A percentile compares a stretch with the other conserved stretches of the same genome.
phyloP scores from a whole-genome alignment of 139 green algal genomes.

The Raphidocelis subcapitata region DNA sequence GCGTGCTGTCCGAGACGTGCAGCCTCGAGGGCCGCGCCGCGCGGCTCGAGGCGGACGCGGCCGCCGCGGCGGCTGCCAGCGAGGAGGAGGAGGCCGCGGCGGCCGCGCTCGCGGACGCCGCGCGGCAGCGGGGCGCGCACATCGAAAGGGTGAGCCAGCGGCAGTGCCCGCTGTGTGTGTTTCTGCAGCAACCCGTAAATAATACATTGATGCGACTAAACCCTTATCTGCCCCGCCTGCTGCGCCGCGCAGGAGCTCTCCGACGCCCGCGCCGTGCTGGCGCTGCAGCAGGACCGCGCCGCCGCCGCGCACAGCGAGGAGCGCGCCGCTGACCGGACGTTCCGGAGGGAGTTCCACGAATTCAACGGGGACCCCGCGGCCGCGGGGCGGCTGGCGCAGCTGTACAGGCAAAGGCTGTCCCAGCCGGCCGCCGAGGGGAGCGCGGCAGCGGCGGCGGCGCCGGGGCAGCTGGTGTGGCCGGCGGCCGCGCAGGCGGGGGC shows the following conservation, averaged over 20 bases:
- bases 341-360: slow-evolving; percentile 16
- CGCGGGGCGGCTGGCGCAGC: not conserved
- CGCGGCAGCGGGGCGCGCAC: too few relatives aligned
- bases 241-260: slow-evolving; percentile 32
- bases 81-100: too few relatives aligned
- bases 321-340: not conserved
- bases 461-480: not conserved
- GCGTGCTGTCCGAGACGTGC: slow-evolving; percentile 9
- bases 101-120: too few relatives aligned
- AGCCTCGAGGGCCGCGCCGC: too few relatives aligned
- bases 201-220: too few relatives aligned
- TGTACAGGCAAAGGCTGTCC: slow-evolving; percentile 19
- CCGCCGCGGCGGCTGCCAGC: too few relatives aligned
- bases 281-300: slow-evolving; percentile 5
- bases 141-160: too few relatives aligned
- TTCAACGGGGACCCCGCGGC: not conserved
- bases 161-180: too few relatives aligned
- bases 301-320: slow-evolving; percentile 13
- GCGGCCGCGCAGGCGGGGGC: not conserved
- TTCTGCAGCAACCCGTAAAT: too few relatives aligned
- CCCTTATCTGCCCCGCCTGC: too few relatives aligned
- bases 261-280: slow-evolving; percentile 9
- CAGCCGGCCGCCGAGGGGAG: not conserved
- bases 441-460: not conserved
- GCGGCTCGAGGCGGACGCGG: too few relatives aligned